A percentile compares a stretch with the other conserved stretches of the same genome.
These are phyloP conservation scores for Pseudopyrenochaeta lycopersici DNA, from an alignment of 2,329 filamentous ascomycete species.

Conservation along the genomic window DNA sequence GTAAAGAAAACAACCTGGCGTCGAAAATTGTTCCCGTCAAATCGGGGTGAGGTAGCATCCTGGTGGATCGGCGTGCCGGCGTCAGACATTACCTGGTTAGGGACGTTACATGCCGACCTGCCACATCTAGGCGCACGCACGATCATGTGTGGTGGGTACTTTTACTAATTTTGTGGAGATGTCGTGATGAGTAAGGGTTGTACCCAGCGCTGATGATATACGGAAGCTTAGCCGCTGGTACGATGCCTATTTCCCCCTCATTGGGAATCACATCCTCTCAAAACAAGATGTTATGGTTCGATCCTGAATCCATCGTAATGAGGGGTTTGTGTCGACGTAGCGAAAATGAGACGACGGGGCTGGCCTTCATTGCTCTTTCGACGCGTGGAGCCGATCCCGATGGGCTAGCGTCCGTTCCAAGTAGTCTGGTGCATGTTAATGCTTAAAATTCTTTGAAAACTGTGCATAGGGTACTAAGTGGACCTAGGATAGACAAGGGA, in stretches of 20 bases:
- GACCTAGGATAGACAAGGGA: no score
- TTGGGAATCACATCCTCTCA: background rate
- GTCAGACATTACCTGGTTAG: conserved; percentile 12
- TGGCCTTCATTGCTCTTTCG: background rate
- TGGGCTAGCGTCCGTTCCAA: no score
- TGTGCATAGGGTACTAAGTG: no score
- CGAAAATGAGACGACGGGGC: background rate
- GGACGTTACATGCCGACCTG: background rate
- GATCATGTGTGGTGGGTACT: conserved; percentile 17
- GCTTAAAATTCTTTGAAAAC: no score
- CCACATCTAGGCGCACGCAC: background rate
- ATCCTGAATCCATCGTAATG: no score
- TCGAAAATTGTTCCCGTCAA: conserved; percentile 10
- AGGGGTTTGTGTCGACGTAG: background rate
- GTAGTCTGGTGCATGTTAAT: no score
- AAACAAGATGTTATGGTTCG: background rate
- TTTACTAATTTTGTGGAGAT: conserved; percentile 24
- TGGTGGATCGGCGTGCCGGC: conserved; percentile 6
- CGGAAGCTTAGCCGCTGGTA: conserved; percentile 1
- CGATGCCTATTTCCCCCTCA: background rate
- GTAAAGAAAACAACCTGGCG: conserved; percentile 1
- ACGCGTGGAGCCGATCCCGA: no score
- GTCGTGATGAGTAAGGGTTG: conserved; percentile 3
- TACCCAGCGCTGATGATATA: background rate
- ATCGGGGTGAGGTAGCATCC: conserved; percentile 2